phyloP scores from a whole-genome alignment of 2,329 filamentous ascomycete species.

The Aspergillus sp. region DNA sequence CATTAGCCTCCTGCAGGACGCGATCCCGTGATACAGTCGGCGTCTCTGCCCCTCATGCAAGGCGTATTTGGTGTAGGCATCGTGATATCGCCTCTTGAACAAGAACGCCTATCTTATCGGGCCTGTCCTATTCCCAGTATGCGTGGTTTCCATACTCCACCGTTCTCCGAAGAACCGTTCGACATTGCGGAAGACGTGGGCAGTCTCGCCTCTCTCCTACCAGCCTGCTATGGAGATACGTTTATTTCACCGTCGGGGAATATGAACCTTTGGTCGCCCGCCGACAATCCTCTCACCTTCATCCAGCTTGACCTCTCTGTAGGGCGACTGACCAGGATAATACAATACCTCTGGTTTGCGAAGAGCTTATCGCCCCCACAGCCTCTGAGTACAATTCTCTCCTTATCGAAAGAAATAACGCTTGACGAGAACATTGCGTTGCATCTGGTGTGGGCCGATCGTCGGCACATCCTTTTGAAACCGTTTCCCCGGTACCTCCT shows the following conservation, averaged over 20 bases:
- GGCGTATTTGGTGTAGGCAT: neutral
- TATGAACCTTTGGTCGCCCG: neutral
- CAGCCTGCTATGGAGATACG: neutral
- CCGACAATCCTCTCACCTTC: neutral
- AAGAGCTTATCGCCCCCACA: neutral
- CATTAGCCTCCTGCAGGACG: neutral
- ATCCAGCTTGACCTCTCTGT: neutral
- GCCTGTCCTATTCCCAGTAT: neutral
- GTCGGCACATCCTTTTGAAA: neutral
- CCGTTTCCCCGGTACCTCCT: neutral
- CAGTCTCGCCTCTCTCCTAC: neutral
- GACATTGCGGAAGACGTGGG: neutral
- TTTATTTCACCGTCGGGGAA: neutral
- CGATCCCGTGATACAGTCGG: neutral
- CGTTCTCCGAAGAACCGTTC: neutral
- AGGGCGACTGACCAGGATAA: neutral
- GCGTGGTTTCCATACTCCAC: neutral
- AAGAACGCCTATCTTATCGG: no score
- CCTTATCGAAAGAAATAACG: neutral
- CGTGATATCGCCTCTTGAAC: no score
- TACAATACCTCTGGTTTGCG: neutral
- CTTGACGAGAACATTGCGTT: neutral
- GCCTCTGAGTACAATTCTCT: neutral
- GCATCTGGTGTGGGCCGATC: neutral
- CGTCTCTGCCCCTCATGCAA: neutral